Base-by-base conservation (phyloP, 768 basidiomycete species). In the Tulasnella sp. region DNA sequence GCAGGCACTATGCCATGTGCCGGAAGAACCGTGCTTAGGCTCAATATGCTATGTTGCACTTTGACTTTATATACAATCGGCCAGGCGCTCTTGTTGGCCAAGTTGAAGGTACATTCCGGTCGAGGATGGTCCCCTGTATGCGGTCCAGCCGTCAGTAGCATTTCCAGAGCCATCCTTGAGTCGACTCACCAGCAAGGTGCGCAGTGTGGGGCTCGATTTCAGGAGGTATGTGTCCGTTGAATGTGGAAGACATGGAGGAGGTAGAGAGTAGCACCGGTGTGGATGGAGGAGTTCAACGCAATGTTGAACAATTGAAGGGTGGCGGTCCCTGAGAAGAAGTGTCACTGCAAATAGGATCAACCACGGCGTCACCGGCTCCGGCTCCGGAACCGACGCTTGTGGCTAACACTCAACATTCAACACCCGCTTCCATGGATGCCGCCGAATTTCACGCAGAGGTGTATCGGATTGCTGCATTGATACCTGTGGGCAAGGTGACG, bases 391-490 rank as follows among this genome's bases (percentile, higher is more conserved):
- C 57, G n/a, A 61, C 11, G 46, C 11, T 18, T n/a, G 4, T 7
- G 20, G 16, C 23, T 10, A 4, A 11, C 67, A 13, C 29, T 39
- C 16, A 23, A 18, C n/a, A n/a, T 29, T 71, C 70, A 5, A 29
- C 29, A 16, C 15, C 35, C 7, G 37, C 70, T 26, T 71, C 37
- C 1, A 90, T 90, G 87, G 89, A 90, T 79, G 87, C 86, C 46
- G 90, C 89, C 57, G 88, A 90, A 82, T 91, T 91, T 80, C 90
- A 91, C 75, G 88, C 70, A 13, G 82, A 93, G 91, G 93, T 94
- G 5, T 94, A 94, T 79, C 86, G 91, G 42, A 86, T 89, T 46
- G 90, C 93, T 35, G 88, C 92, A 72, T 87, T 87, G 78, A 93
- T 95, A 74, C 93, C 93, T 15, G 83, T 83, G 20, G 86, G 86